Evolutionary conservation across 768 basidiomycete genomes (phyloP).

Genomic region (Pulveroboletus sp.): DNA sequence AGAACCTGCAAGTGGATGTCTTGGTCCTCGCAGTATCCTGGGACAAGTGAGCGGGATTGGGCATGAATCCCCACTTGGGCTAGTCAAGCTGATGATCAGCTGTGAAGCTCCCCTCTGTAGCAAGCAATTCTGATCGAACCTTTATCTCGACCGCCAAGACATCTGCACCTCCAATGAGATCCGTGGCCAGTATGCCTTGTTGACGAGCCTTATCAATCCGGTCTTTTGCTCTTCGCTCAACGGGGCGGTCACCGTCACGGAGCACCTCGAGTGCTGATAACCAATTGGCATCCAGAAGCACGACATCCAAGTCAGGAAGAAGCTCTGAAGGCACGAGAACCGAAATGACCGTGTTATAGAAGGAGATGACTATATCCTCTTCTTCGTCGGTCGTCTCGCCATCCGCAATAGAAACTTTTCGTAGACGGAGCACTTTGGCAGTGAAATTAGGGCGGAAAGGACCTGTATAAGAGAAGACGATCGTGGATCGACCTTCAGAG

Average conservation of each 20-base stretch:
- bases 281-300: constrained; percentile 51
- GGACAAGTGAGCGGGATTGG: constrained; percentile 58
- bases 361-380: constrained; percentile 44
- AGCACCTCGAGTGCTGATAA: constrained; percentile 45
- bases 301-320: constrained; percentile 54
- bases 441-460: constrained; percentile 45
- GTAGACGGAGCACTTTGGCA: constrained; percentile 70
- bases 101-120: background rate
- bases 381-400: constrained; percentile 28
- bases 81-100: constrained; percentile 28
- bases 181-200: constrained; percentile 72
- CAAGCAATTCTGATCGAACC: constrained; percentile 39
- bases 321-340: constrained; percentile 56
- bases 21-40: constrained; percentile 54
- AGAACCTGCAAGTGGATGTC: constrained; percentile 76
- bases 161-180: constrained; percentile 63
- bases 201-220: constrained; percentile 49
- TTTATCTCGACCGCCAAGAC: constrained; percentile 84
- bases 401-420: constrained; percentile 44
- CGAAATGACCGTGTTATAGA: constrained; percentile 60
- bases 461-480: constrained; percentile 81
- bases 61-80: constrained; percentile 98
- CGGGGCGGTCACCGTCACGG: constrained; percentile 51
- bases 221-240: constrained; percentile 49
- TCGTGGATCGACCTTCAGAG: constrained; percentile 89